Evolutionary conservation across 345 rosid genomes (phyloP).

Genomic region (Cardamine chenopodiifolia): DNA sequence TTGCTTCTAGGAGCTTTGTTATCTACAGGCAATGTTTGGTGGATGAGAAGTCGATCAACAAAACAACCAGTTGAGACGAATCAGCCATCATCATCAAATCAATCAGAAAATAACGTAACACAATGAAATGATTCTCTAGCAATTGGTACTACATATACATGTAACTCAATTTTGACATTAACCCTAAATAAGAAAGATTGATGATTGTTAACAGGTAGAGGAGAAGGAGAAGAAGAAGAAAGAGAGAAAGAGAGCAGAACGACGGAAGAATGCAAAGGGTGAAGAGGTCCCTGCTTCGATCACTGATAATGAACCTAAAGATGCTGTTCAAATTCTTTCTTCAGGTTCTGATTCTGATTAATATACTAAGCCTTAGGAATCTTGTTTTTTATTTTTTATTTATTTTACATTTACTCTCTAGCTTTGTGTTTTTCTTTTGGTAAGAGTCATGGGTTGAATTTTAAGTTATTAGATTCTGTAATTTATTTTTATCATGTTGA

Average conservation of each 20-base stretch:
- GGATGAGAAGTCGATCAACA: slow-evolving; percentile 60
- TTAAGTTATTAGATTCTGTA: background rate
- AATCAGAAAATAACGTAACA: slow-evolving; percentile 49
- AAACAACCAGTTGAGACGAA: slow-evolving; percentile 46
- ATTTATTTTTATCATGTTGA: background rate
- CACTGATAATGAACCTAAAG: slow-evolving; percentile 69
- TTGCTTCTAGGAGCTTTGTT: slow-evolving; percentile 80
- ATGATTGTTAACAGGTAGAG: slow-evolving; percentile 40
- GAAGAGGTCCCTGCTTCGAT: slow-evolving; percentile 60
- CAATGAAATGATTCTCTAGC: background rate
- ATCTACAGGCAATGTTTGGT: slow-evolving; percentile 69
- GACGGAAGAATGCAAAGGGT: slow-evolving; percentile 44
- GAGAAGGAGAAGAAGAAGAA: slow-evolving; percentile 53
- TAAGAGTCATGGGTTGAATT: background rate
- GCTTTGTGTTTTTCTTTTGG: background rate
- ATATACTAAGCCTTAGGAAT: background rate
- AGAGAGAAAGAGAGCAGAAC: slow-evolving; percentile 43
- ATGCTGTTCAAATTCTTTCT: slow-evolving; percentile 66
- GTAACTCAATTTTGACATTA: background rate
- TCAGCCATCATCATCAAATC: slow-evolving; percentile 42
- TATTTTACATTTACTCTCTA: background rate
- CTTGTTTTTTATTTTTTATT: background rate
- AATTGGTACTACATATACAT: background rate
- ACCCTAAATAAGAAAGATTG: slow-evolving; percentile 9
- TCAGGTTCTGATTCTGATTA: slow-evolving; percentile 73